These are phyloP conservation scores for Lotmaria passim DNA, from an alignment of 208 protist genomes.

Conservation along the genomic window DNA sequence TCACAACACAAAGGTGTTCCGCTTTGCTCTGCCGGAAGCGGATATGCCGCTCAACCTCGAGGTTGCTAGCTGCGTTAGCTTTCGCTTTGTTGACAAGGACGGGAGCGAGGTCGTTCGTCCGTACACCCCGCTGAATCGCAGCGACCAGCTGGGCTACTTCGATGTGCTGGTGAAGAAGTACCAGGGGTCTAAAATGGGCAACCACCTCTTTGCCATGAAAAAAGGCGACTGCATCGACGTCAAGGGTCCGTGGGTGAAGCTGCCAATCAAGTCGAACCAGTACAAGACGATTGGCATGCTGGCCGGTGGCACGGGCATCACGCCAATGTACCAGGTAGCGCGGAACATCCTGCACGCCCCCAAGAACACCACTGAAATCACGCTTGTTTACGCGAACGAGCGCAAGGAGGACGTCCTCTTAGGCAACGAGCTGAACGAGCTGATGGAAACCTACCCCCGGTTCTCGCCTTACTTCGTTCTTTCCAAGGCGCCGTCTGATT, in stretches of 20 bases:
- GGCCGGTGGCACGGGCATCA: constrained; percentile 93
- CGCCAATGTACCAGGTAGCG: constrained; percentile 94
- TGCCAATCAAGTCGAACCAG: constrained; percentile 88
- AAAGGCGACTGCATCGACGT: constrained; percentile 92
- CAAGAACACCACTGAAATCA: constrained; percentile 88
- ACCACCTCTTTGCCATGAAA: constrained; percentile 91
- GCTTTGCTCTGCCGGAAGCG: constrained; percentile 83
- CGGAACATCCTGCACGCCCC: constrained; percentile 73
- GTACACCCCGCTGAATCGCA: constrained; percentile 86
- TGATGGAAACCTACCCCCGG: constrained; percentile 86
- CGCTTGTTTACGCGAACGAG: constrained; percentile 90
- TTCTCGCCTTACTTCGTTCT: constrained; percentile 95
- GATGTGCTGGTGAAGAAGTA: constrained; percentile 93
- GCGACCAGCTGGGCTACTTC: constrained; percentile 88
- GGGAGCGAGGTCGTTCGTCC: constrained; percentile 86
- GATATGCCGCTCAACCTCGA: constrained; percentile 85
- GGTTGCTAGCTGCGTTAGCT: constrained; percentile 78
- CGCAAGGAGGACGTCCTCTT: constrained; percentile 94
- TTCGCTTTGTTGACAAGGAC: constrained; percentile 74
- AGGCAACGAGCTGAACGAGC: constrained; percentile 90
- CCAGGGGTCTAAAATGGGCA: constrained; percentile 87
- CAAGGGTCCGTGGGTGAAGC: constrained; percentile 90
- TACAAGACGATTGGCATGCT: constrained; percentile 94
- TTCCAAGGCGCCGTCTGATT: constrained; percentile 83
- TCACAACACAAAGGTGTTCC: constrained; percentile 89